Conservation (phyloP, 202 grass and related monocot genomes). For the Eragrostis tef region DNA sequence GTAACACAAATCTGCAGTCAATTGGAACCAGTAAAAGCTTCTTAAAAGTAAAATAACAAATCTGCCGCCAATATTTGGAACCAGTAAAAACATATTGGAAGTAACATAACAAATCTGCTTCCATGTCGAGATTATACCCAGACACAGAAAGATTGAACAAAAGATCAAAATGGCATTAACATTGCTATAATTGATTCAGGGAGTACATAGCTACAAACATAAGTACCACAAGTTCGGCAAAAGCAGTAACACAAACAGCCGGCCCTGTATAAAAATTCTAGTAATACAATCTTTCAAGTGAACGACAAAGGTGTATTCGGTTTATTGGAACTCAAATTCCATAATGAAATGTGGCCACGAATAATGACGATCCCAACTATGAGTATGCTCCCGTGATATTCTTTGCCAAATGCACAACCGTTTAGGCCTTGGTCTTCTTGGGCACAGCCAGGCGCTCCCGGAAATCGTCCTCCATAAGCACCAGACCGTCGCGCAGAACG, state of each 20-base stretch:
- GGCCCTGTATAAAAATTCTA: constrained; percentile 64
- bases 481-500: constrained; percentile 72
- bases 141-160: neutral
- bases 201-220: constrained; percentile 62
- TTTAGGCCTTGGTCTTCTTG: constrained; percentile 66
- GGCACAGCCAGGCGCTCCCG: constrained; percentile 72
- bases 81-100: no score
- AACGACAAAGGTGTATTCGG: constrained; percentile 43
- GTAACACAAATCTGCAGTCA: no score
- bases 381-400: constrained; percentile 49
- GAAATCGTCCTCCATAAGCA: constrained; percentile 98
- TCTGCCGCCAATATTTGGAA: no score
- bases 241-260: constrained; percentile 49
- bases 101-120: neutral
- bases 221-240: constrained; percentile 56
- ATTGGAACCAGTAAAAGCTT: no score
- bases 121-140: neutral
- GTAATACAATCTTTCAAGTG: constrained; percentile 54
- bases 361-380: constrained; percentile 63
- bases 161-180: constrained; percentile 58
- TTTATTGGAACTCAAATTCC: constrained; percentile 74
- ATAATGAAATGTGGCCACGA: constrained; percentile 44
- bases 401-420: constrained; percentile 12
- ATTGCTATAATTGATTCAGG: constrained; percentile 73
- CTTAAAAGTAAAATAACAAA: no score